phyloP scores from a whole-genome alignment of 495 filamentous ascomycete genomes.

The Podospora australis region DNA sequence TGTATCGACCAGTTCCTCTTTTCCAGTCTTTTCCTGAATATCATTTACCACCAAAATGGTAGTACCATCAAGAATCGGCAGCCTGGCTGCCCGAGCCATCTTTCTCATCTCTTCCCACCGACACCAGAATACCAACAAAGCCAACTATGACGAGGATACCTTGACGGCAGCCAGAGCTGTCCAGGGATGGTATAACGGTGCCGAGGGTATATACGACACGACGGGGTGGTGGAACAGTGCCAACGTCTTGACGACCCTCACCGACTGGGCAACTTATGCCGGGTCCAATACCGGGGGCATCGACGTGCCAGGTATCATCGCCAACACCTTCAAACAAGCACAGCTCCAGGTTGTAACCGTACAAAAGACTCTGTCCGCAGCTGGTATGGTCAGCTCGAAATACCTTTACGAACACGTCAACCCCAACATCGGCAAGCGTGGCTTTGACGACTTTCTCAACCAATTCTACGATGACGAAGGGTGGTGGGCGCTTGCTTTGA shows the following conservation, averaged over 20 bases:
- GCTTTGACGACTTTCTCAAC: slow-evolving; percentile 50
- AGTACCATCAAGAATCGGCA: slow-evolving; percentile 27
- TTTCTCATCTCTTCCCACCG: slow-evolving; percentile 30
- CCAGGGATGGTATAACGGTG: slow-evolving; percentile 57
- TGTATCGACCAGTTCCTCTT: not conserved
- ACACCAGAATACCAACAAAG: slow-evolving; percentile 8
- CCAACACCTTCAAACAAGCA: slow-evolving; percentile 38
- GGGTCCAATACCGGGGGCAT: slow-evolving; percentile 21
- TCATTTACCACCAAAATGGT: slow-evolving; percentile 17
- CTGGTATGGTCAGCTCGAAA: slow-evolving; percentile 27
- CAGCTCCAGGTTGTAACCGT: slow-evolving; percentile 27
- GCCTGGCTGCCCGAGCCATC: slow-evolving; percentile 33
- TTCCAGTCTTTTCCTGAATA: not conserved
- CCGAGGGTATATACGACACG: slow-evolving; percentile 58
- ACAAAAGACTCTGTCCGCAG: slow-evolving; percentile 24
- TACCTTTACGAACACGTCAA: slow-evolving; percentile 20
- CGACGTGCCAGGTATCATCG: slow-evolving; percentile 31
- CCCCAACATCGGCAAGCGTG: slow-evolving; percentile 14
- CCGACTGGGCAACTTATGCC: slow-evolving; percentile 50
- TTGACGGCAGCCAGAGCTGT: slow-evolving; percentile 43
- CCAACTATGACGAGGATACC: slow-evolving; percentile 34
- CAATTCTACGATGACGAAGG: slow-evolving; percentile 65
- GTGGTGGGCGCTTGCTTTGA: slow-evolving; percentile 67
- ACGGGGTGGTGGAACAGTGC: slow-evolving; percentile 73
- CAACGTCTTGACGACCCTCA: slow-evolving; percentile 58